Base-by-base conservation (phyloP, 2,329 filamentous ascomycete genomes). In the Fusarium musae region DNA sequence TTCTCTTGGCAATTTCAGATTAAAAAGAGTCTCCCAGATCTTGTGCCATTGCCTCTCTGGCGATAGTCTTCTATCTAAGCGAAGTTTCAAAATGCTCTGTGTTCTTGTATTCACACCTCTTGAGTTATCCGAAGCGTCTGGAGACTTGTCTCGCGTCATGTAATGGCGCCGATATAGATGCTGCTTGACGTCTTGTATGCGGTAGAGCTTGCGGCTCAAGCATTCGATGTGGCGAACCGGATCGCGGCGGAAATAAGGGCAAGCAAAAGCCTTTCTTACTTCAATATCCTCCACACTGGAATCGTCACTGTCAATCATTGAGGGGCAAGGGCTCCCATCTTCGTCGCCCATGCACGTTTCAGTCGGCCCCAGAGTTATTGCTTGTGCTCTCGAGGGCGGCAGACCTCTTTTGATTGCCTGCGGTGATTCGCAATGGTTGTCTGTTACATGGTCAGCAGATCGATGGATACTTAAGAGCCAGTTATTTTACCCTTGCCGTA, bases 381-480 rank as follows among this genome's bases (percentile, higher is more conserved):
- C 12, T 1, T 53, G 32, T 16, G 16, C 34, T 16, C 34, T 39
- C 0, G 19, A 53, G 2, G 7, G 17, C 1, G 9, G 9, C 6
- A 28, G 9, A 16, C 7, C 17, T 13, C 9, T 9, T n/a, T 39
- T 6, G 2, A 39, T 5, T 1, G 23, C 12, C 7, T n/a, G 13
- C 1, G 9, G 9, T 1, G n/a, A 16, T 19, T 26, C n/a, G 6
- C 11, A 26, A 5, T 26, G 3, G 2, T 6, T 4, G 16, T 5
- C 50, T 53, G 2, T 1, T 0, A 2, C 23, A 2, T 6, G 3
- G 50, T 39, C 23, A 53, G 34, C 2, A 6, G 19, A n/a, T 3
- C 5, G 7, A 26, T n/a, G 6, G 2, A 9, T 1, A n/a, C 11
- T 16, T 1, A 1, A 2, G 2, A 16, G 2, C 1, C 0, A 17